Percentiles rank a stretch among this genome's conserved stretches.
These are phyloP conservation scores for Mrakia blollopis DNA, from an alignment of 768 basidiomycete genomes.

Conservation along the genomic window DNA sequence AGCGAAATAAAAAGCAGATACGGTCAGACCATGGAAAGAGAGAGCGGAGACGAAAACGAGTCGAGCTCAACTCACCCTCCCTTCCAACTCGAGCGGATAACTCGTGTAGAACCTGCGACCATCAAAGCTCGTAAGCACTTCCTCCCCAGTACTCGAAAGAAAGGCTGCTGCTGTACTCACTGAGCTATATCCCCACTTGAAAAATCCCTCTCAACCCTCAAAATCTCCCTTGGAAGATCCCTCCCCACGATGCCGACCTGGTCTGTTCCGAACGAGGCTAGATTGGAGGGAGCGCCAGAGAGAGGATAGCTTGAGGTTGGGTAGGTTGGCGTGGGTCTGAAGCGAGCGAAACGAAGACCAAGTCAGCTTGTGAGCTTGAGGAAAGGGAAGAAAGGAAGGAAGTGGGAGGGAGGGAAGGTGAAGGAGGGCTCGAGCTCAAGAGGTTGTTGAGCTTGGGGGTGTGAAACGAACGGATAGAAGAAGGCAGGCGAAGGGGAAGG, in stretches of 20 bases:
- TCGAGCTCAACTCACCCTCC: conserved; percentile 60
- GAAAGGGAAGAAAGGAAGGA: not conserved
- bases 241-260: conserved; percentile 80
- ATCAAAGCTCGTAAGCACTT: not conserved
- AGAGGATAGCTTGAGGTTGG: conserved; percentile 40
- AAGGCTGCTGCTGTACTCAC: conserved; percentile 37
- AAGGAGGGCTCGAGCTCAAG: not conserved
- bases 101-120: conserved; percentile 62
- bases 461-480: not conserved
- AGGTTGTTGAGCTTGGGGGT: not conserved
- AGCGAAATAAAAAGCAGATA: not conserved
- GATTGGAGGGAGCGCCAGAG: conserved; percentile 35
- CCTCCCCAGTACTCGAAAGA: not conserved
- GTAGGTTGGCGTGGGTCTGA: not conserved
- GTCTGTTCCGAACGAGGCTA: conserved; percentile 57
- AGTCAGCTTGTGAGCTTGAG: not conserved
- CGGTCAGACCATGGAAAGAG: not conserved
- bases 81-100: conserved; percentile 88
- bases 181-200: conserved; percentile 81
- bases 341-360: not conserved
- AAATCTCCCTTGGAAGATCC: conserved; percentile 85
- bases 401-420: not conserved
- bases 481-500: not conserved
- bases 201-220: conserved; percentile 90
- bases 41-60: not conserved